Evolutionary conservation across 768 basidiomycete genomes (phyloP).

Genomic region (Calocybe gangraenosa): DNA sequence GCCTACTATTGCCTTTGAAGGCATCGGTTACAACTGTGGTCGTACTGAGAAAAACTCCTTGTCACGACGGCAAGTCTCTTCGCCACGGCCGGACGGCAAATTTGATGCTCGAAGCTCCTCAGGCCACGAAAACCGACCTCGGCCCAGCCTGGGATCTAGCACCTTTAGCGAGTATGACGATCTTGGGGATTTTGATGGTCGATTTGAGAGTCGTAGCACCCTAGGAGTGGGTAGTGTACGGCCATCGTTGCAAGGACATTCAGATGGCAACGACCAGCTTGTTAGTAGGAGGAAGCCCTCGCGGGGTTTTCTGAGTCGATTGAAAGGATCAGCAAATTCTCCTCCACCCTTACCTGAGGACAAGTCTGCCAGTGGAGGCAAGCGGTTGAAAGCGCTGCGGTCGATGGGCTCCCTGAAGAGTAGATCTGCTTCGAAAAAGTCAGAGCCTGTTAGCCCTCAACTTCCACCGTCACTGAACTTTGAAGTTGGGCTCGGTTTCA

Average conservation of each 20-base stretch:
- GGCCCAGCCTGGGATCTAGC: constrained; percentile 71
- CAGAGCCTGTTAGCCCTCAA: constrained; percentile 44
- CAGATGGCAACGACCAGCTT: constrained; percentile 31
- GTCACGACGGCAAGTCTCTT: constrained; percentile 20
- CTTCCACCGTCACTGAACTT: constrained; percentile 51
- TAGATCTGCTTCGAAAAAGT: constrained; percentile 34
- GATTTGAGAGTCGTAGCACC: constrained; percentile 79
- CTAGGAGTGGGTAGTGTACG: constrained; percentile 41
- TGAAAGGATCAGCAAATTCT: constrained; percentile 46
- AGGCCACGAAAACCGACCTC: constrained; percentile 37
- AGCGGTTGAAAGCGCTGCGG: constrained; percentile 66
- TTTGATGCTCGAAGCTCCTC: constrained; percentile 29
- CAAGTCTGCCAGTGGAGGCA: constrained; percentile 34
- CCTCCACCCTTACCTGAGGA: constrained; percentile 41
- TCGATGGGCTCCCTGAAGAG: constrained; percentile 81
- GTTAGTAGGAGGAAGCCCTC: constrained; percentile 55
- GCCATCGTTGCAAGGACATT: constrained; percentile 17
- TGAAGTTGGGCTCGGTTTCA: constrained; percentile 54
- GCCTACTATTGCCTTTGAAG: constrained; percentile 77
- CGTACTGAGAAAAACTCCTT: constrained; percentile 17
- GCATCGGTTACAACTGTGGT: constrained; percentile 75
- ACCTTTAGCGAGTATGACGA: constrained; percentile 87
- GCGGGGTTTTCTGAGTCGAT: constrained; percentile 59
- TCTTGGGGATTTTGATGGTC: constrained; percentile 79
- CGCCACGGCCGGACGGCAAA: constrained; percentile 23